phyloP scores from a whole-genome alignment of 805 yeast species.

The Wickerhamiella sergipiensis region DNA sequence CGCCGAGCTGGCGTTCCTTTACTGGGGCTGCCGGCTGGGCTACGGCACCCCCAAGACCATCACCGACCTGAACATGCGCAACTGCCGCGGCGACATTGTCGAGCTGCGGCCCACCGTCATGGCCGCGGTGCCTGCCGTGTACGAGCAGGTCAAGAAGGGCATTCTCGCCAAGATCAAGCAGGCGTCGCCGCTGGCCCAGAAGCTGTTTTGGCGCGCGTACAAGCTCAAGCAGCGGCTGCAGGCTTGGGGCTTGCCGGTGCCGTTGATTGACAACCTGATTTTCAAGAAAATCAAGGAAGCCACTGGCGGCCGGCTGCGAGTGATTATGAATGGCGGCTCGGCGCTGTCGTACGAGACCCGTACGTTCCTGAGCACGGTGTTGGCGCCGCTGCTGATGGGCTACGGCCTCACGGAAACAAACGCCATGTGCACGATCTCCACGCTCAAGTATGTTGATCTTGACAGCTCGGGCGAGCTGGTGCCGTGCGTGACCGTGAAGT shows the following conservation, averaged over 20 bases:
- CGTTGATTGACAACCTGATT: constrained; percentile 55
- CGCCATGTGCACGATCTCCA: constrained; percentile 68
- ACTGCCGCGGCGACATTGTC: constrained; percentile 78
- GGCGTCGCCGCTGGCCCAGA: constrained; percentile 53
- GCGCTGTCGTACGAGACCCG: constrained; percentile 76
- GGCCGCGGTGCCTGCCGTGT: constrained; percentile 98
- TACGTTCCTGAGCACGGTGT: constrained; percentile 55
- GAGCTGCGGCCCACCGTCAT: constrained; percentile 82
- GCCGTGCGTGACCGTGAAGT: constrained; percentile 73
- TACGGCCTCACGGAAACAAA: constrained; percentile 95
- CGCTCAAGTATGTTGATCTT: constrained; percentile 49
- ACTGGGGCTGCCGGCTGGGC: constrained; percentile 86
- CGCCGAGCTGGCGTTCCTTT: constrained; percentile 63
- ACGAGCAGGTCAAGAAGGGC: constrained; percentile 94
- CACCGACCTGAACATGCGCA: constrained; percentile 64
- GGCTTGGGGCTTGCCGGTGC: constrained; percentile 61
- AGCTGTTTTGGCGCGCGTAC: constrained; percentile 80
- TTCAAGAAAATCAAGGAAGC: constrained; percentile 86
- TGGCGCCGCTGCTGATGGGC: constrained; percentile 83
- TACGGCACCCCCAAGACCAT: constrained; percentile 89
- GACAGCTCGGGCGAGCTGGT: constrained; percentile 75
- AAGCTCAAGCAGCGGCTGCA: constrained; percentile 54
- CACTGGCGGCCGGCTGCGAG: constrained; percentile 79
- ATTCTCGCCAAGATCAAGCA: constrained; percentile 60
- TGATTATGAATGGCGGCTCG: constrained; percentile 82